These are phyloP conservation scores for Porpolomopsis calyptriformis DNA, from an alignment of 768 basidiomycete genomes.

Conservation along the genomic window DNA sequence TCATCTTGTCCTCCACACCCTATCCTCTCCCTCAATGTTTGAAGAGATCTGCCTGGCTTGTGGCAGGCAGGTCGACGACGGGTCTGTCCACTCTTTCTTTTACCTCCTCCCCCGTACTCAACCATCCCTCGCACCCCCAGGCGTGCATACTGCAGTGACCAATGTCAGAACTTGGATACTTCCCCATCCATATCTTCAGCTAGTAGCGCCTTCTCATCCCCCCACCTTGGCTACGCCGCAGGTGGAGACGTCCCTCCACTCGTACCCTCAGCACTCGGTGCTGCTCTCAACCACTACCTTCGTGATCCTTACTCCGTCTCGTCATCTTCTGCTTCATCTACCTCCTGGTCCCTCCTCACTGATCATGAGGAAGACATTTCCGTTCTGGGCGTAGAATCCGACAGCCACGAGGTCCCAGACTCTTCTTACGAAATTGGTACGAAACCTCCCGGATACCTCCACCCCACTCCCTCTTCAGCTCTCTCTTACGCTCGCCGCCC, in stretches of 20 bases:
- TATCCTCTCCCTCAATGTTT: conserved; percentile 40
- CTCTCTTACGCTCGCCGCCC: conserved; percentile 61
- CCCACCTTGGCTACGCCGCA: conserved; percentile 40
- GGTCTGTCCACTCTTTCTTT: conserved; percentile 32
- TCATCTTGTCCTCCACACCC: conserved; percentile 4
- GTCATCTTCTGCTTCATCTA: conserved; percentile 55
- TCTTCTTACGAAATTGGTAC: conserved; percentile 29
- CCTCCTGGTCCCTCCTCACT: conserved; percentile 52
- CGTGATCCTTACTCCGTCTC: conserved; percentile 39
- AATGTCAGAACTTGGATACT: conserved; percentile 51
- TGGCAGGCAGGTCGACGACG: conserved; percentile 51
- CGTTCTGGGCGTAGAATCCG: conserved; percentile 23
- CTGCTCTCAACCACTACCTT: conserved; percentile 36
- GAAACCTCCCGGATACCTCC: conserved; percentile 31
- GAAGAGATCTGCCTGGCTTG: conserved; percentile 71
- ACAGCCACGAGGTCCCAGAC: conserved; percentile 35
- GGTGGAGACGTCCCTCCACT: conserved; percentile 59
- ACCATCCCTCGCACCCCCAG: conserved; percentile 26
- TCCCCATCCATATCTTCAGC: conserved; percentile 59
- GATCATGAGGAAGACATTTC: conserved; percentile 54
- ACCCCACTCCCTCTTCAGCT: conserved; percentile 30
- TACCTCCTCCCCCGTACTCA: conserved; percentile 9
- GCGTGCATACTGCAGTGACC: conserved; percentile 60
- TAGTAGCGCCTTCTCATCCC: conserved; percentile 62
- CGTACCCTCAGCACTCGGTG: conserved; percentile 55